Base-by-base conservation (phyloP, 2,329 filamentous ascomycete species). In the Fusarium zealandicum region DNA sequence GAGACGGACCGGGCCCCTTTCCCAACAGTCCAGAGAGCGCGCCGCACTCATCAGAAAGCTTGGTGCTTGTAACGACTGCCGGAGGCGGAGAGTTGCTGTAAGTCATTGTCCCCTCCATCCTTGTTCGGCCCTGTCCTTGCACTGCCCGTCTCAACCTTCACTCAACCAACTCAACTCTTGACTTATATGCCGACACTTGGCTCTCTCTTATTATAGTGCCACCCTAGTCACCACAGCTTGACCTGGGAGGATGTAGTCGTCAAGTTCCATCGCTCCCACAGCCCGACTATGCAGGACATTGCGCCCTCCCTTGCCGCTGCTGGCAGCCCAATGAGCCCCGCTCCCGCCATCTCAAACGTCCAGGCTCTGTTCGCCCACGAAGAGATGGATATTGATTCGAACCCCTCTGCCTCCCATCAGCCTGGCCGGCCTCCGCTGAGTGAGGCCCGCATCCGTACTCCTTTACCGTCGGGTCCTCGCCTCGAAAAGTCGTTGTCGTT, bases 1-100 rank as follows among this genome's bases (percentile, higher is more conserved):
- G 66, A 79, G 83, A 70, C 80, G 83, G 50, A 85, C 82, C 57
- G 83, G 83, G 35, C 83, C 83, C 57, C 74, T 86, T 58, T 84
- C 82, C 27, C 78, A 82, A 47, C 76, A 81, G 57, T 83, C 84
- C 64, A 78, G 83, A 69, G 81, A 85, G 63, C 82, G 82, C 69
- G 83, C 83, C 39, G 82, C 82, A 38, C 69, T 86, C 51, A 85
- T 86, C 57, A 74, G 83, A 64, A 85, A 85, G 69, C 73, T 85
- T 46, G 82, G 83, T 51, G 83, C 83, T 40, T 86, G 83, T 65
- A 65, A 69, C 28, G 82, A 84, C 63, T 86, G 83, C 61, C 77
- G 81, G 36, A 76, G 81, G 51, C 76, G 82, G 60, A 76, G 82
- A 68, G 82, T 85, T 71, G 82, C 82, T 69, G 82, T 85, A 76